Percentiles rank a stretch among this genome's conserved stretches.
These are phyloP conservation scores for Candida xyloterini DNA, from an alignment of 805 yeast genomes.

Conservation along the genomic window DNA sequence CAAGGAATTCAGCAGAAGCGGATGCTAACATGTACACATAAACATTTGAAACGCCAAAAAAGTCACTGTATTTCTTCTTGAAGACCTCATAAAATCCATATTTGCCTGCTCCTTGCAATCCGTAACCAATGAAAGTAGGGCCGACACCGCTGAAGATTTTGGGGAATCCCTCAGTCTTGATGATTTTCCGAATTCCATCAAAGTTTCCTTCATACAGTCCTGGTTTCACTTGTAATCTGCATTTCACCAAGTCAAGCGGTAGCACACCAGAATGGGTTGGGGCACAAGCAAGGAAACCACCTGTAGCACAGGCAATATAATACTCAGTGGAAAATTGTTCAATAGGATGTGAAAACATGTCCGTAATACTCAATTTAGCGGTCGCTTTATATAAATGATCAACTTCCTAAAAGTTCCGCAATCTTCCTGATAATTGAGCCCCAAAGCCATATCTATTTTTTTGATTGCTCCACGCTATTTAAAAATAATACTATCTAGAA, in stretches of 20 bases:
- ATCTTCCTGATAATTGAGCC: conserved; percentile 10
- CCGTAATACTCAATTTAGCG: not conserved
- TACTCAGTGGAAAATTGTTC: conserved; percentile 59
- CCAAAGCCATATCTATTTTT: conserved; percentile 1
- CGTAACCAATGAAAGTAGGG: conserved; percentile 90
- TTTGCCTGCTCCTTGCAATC: conserved; percentile 96
- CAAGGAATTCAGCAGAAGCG: conserved; percentile 91
- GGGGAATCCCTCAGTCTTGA: conserved; percentile 68
- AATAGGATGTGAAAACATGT: conserved; percentile 33
- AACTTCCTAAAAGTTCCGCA: conserved; percentile 2
- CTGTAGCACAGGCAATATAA: conserved; percentile 70
- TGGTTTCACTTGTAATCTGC: conserved; percentile 86
- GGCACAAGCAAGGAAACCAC: conserved; percentile 88
- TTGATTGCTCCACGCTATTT: not conserved
- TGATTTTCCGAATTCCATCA: conserved; percentile 77
- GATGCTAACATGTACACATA: conserved; percentile 77
- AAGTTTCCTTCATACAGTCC: conserved; percentile 68
- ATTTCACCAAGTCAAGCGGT: conserved; percentile 90
- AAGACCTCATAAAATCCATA: conserved; percentile 93
- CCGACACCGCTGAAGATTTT: conserved; percentile 86
- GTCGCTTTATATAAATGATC: not conserved
- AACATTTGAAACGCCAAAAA: conserved; percentile 70
- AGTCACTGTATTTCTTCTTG: conserved; percentile 71
- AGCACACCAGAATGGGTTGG: conserved; percentile 94
- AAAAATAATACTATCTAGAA: not conserved